Percentiles rank a stretch among this genome's conserved stretches.
Evolutionary conservation across 225 moss, liverwort and hornwort species (phyloP).

Genomic region (Ulota crispa): DNA sequence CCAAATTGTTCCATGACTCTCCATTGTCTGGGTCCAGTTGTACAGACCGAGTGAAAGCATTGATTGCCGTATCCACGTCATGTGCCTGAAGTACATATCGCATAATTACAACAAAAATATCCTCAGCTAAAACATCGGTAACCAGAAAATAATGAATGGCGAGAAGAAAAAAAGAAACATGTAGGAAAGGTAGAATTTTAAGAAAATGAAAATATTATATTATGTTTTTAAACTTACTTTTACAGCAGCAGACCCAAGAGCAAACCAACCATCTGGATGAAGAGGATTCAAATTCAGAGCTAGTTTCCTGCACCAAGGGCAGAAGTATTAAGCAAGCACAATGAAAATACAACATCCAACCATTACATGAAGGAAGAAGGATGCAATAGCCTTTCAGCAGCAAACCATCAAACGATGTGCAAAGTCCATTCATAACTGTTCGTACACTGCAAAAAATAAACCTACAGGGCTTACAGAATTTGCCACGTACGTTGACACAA

Average conservation of each 20-base stretch:
- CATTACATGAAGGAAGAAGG: background rate
- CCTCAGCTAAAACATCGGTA: background rate
- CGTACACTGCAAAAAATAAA: background rate
- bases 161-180: background rate
- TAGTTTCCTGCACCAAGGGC: conserved; percentile 60
- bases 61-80: conserved; percentile 73
- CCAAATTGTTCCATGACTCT: conserved; percentile 99
- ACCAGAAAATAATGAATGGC: background rate
- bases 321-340: conserved; percentile 8
- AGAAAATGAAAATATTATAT: background rate
- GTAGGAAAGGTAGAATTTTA: background rate
- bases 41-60: conserved; percentile 92
- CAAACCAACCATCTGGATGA: conserved; percentile 99
- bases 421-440: background rate
- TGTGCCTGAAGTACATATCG: conserved; percentile 50
- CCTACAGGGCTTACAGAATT: background rate
- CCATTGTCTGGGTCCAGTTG: conserved; percentile 95
- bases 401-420: background rate
- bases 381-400: background rate
- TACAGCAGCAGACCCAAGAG: conserved; percentile 89
- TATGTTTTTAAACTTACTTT: conserved; percentile 57
- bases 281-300: conserved; percentile 91
- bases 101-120: background rate
- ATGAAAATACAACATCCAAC: background rate
- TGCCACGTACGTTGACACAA: background rate